Conservation (phyloP, 2,329 filamentous ascomycete genomes). For the Eutypella sp. region DNA sequence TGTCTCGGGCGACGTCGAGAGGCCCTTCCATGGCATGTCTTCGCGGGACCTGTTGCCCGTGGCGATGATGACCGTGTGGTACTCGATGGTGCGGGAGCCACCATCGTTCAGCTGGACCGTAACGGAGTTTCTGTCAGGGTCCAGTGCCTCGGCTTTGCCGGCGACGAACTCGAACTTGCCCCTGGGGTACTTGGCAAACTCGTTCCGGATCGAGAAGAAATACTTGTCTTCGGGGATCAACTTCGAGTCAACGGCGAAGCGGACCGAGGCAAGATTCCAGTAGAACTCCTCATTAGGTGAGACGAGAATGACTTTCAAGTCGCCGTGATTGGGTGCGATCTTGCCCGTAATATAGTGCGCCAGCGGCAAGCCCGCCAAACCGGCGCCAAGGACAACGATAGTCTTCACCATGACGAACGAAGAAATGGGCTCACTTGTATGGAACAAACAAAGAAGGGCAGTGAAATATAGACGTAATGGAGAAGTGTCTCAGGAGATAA, state of each 20-base stretch:
- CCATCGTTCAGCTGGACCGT: constrained; percentile 32
- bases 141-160: constrained; percentile 41
- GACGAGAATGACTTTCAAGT: constrained; percentile 41
- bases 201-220: constrained; percentile 33
- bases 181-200: constrained; percentile 43
- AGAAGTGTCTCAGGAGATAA: too few relatives aligned
- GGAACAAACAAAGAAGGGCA: too few relatives aligned
- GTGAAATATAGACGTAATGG: too few relatives aligned
- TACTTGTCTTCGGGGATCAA: constrained; percentile 38
- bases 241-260: constrained; percentile 42
- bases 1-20: constrained; percentile 38
- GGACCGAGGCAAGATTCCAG: constrained; percentile 45
- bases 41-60: constrained; percentile 44
- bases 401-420: constrained; percentile 25
- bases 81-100: constrained; percentile 33
- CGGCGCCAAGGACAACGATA: constrained; percentile 47
- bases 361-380: constrained; percentile 40
- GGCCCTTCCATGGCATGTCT: constrained; percentile 45
- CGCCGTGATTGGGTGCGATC: constrained; percentile 32
- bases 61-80: constrained; percentile 50
- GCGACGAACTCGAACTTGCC: constrained; percentile 47
- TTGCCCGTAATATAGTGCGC: constrained; percentile 47
- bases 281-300: constrained; percentile 44
- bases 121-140: constrained; percentile 37
- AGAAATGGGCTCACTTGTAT: too few relatives aligned